Evolutionary conservation across 441 rosid genomes (phyloP).

Genomic region (Cnidoscolus chayamansa): DNA sequence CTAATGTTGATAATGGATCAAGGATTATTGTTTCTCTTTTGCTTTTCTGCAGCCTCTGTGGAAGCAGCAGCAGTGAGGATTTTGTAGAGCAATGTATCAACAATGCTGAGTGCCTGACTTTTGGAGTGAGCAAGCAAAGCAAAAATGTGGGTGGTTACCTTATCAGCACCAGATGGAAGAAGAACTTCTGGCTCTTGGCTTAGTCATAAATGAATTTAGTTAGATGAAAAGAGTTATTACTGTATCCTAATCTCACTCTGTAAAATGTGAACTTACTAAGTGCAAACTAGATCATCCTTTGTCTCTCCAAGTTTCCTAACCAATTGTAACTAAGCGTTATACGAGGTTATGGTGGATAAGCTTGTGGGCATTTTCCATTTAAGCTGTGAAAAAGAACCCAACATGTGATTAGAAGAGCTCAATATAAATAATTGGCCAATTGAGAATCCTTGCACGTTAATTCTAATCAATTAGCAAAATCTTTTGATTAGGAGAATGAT

Average conservation of each 20-base stretch:
- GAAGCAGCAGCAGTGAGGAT: constrained; percentile 58
- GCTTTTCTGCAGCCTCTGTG: constrained; percentile 51
- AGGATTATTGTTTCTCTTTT: background rate
- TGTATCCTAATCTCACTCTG: constrained; percentile 14
- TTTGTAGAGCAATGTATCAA: constrained; percentile 75
- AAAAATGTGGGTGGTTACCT: constrained; percentile 72
- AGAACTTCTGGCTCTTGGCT: constrained; percentile 94
- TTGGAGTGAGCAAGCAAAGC: constrained; percentile 92
- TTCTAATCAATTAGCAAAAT: background rate
- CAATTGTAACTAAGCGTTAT: background rate
- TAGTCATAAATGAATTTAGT: constrained; percentile 19
- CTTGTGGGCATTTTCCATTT: background rate
- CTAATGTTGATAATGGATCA: background rate
- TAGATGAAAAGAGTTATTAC: constrained; percentile 2
- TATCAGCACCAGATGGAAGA: constrained; percentile 85
- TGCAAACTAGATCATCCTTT: constrained; percentile 16
- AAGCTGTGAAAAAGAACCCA: background rate
- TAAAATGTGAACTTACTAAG: background rate
- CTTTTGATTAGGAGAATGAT: too few species aligned
- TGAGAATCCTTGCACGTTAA: background rate
- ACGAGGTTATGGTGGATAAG: background rate
- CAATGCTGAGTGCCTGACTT: constrained; percentile 67
- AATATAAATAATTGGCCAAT: background rate
- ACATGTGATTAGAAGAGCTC: background rate
- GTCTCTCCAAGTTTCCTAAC: background rate